These are phyloP conservation scores for Beta lomatogona DNA, from an alignment of 179 eudicot genomes.

Conservation along the genomic window DNA sequence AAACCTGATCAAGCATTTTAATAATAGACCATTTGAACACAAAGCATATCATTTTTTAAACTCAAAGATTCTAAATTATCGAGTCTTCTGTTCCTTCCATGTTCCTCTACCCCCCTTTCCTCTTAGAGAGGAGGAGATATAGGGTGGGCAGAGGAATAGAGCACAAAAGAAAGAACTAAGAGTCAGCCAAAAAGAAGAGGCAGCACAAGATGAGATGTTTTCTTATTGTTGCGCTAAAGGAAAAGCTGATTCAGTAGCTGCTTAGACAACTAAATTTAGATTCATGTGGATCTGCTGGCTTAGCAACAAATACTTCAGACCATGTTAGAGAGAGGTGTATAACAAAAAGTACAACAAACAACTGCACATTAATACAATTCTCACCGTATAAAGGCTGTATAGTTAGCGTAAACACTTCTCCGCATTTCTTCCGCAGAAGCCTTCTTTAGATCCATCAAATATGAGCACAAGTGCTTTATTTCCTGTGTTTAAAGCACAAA, in stretches of 20 bases:
- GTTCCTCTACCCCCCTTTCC: neutral
- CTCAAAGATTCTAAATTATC: neutral
- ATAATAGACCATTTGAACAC: neutral
- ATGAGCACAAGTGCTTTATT: conserved; percentile 70
- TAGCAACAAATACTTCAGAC: neutral
- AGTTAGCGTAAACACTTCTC: conserved; percentile 95
- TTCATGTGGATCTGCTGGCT: conserved; percentile 1
- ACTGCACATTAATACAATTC: conserved; percentile 20
- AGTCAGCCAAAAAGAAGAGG: neutral
- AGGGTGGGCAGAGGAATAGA: too few species aligned
- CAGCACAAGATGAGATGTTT: neutral
- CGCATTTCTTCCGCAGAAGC: conserved; percentile 99
- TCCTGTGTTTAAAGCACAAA: conserved; percentile 49
- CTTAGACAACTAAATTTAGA: neutral
- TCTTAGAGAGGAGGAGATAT: too few species aligned
- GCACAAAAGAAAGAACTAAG: too few species aligned
- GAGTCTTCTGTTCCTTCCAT: neutral
- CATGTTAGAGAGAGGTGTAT: neutral
- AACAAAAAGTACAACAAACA: neutral
- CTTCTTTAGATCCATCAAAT: conserved; percentile 80
- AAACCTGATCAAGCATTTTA: neutral
- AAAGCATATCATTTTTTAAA: neutral
- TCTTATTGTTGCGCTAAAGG: neutral
- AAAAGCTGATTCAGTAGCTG: neutral
- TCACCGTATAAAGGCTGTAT: conserved; percentile 90